Evolutionary conservation across 2,329 filamentous ascomycete species (phyloP).

Genomic region (Leptographium wingfieldii): DNA sequence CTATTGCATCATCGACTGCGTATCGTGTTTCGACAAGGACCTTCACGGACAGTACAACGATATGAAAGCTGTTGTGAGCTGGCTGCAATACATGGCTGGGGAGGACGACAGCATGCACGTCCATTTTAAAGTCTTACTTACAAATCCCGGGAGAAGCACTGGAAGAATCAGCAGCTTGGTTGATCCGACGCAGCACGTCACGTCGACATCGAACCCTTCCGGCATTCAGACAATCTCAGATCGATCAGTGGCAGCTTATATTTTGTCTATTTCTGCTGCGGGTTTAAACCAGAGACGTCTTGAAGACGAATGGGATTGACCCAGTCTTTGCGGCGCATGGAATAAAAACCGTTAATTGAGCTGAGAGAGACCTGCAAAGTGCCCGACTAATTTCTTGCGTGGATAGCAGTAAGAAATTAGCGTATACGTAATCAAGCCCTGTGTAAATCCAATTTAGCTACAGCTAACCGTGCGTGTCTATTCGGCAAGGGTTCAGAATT

Average conservation of each 20-base stretch:
- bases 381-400: too few relatives aligned
- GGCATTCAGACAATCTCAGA: background rate
- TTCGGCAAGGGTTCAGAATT: too few relatives aligned
- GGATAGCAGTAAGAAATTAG: too few relatives aligned
- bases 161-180: background rate
- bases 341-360: too few relatives aligned
- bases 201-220: background rate
- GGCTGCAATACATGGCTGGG: background rate
- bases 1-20: background rate
- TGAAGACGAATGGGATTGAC: background rate
- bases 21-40: background rate
- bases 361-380: too few relatives aligned
- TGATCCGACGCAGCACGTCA: background rate
- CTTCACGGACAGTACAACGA: background rate
- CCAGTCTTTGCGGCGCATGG: too few relatives aligned
- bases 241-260: background rate
- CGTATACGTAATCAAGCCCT: too few relatives aligned
- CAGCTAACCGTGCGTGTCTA: too few relatives aligned
- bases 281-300: background rate
- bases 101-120: background rate
- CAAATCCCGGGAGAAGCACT: background rate
- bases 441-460: too few relatives aligned
- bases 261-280: background rate
- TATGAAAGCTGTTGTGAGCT: background rate
- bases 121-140: background rate